Evolutionary conservation across 1,284 basidiomycete genomes (phyloP).

Genomic region (Porphyrellus sp.): DNA sequence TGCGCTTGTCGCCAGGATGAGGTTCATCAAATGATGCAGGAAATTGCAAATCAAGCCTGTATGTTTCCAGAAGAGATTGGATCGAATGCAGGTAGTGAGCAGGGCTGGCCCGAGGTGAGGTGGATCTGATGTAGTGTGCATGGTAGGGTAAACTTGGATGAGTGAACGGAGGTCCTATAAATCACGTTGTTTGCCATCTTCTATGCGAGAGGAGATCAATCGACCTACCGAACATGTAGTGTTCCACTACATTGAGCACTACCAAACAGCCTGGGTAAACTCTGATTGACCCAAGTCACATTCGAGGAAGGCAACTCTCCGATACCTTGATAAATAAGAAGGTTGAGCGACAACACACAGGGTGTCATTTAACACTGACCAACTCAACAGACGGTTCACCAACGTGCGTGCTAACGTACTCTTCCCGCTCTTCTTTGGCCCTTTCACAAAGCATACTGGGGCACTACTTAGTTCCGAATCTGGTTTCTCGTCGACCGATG

Average conservation of each 20-base stretch:
- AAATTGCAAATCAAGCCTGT: slow-evolving; percentile 67
- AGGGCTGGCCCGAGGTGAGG: slow-evolving; percentile 77
- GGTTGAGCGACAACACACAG: neutral
- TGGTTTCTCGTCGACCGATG: slow-evolving; percentile 10
- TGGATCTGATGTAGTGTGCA: slow-evolving; percentile 84
- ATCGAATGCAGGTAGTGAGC: slow-evolving; percentile 76
- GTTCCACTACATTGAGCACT: slow-evolving; percentile 70
- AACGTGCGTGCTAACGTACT: slow-evolving; percentile 79
- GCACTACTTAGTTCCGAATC: slow-evolving; percentile 15
- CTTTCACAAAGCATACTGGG: slow-evolving; percentile 65
- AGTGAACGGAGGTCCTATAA: slow-evolving; percentile 77
- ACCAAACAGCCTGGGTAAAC: slow-evolving; percentile 89
- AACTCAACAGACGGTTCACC: slow-evolving; percentile 66
- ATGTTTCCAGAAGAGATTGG: slow-evolving; percentile 66
- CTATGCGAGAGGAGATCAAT: neutral
- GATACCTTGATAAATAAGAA: slow-evolving; percentile 46
- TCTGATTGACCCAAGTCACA: slow-evolving; percentile 94
- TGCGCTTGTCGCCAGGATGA: slow-evolving; percentile 37
- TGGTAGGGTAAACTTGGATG: slow-evolving; percentile 69
- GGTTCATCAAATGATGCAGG: slow-evolving; percentile 33
- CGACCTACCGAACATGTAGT: slow-evolving; percentile 64
- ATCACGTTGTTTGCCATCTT: neutral
- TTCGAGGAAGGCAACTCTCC: slow-evolving; percentile 84
- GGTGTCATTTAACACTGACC: slow-evolving; percentile 39
- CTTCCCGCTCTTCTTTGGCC: slow-evolving; percentile 86